Base-by-base conservation (phyloP, 768 basidiomycete species). In the Lanmaoa rubissima region DNA sequence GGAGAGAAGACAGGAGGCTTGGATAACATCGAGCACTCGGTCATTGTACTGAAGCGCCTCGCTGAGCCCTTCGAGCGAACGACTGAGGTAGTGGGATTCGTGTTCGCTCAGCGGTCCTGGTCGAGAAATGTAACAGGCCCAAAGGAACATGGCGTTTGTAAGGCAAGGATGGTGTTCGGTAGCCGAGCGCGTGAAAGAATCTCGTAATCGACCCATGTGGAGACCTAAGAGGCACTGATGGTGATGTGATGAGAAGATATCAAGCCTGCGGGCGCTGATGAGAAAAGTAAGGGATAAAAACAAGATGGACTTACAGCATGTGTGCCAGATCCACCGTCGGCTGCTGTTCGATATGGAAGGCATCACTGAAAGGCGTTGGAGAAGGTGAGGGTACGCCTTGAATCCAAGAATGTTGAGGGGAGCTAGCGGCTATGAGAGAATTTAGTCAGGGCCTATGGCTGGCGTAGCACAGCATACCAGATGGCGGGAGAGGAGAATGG, bases 61-160 rank as follows among this genome's bases (percentile, higher is more conserved):
- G 28, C 78, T 81, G 53, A 90, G 79, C 0, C 79, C 78, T 38
- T 86, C 81, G 16, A 88, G 80, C 2, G 88, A 76, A 36, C 82
- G 81, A 11, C 73, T 75, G 54, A 92, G 83, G 65, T 89, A 92
- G 59, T 85, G 82, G 16, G 82, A 78, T 71, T 92, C 89, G 65
- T 90, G 86, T 50, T 85, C 82, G 62, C 82, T 82, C 13, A 92
- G 76, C 6, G 83, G 79, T 39, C 83, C 86, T 8, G 88, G 85
- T 21, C 87, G 79, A 11, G 90, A 89, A 40, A 92, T 79, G 67
- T 87, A 89, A 69, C 89, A 92, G 2, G 88, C 86, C 86, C 90
- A 91, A 8, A 92, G 81, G 67, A 85, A 92, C 65, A 92, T 86
- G 58, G 89, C 80, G 65, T 91, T 89, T 78, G 91, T 83, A 14